phyloP scores from a whole-genome alignment of 1,284 basidiomycete genomes.

The Trichosporon sp. region DNA sequence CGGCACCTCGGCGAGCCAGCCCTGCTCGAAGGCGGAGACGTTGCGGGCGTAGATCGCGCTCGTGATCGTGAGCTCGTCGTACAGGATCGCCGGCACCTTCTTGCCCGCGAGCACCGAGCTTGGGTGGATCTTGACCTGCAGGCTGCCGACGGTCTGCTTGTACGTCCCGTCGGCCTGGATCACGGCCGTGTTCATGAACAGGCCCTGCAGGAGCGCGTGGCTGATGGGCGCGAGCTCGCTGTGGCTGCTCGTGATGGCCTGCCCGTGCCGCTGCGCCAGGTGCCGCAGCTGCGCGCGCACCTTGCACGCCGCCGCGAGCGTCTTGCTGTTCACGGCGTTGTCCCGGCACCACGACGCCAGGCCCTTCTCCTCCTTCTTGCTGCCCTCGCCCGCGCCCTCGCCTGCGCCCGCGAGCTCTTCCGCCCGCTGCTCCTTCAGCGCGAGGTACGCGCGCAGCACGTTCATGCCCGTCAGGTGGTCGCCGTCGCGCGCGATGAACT shows the following conservation, averaged over 20 bases:
- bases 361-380: slow-evolving; percentile 42
- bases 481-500: slow-evolving; percentile 77
- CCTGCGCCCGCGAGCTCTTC: slow-evolving; percentile 8
- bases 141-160: slow-evolving; percentile 71
- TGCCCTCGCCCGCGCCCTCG: background rate
- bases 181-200: slow-evolving; percentile 76
- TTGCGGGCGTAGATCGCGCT: slow-evolving; percentile 79
- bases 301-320: slow-evolving; percentile 73
- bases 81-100: slow-evolving; percentile 77
- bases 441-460: slow-evolving; percentile 68
- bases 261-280: slow-evolving; percentile 59
- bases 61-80: slow-evolving; percentile 85
- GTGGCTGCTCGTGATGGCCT: slow-evolving; percentile 60
- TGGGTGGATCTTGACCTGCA: slow-evolving; percentile 81
- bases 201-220: slow-evolving; percentile 65
- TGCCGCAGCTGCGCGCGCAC: slow-evolving; percentile 75
- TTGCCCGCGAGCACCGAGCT: slow-evolving; percentile 71
- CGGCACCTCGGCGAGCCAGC: slow-evolving; percentile 53
- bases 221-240: slow-evolving; percentile 61
- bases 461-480: slow-evolving; percentile 89
- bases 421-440: slow-evolving; percentile 53
- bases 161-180: slow-evolving; percentile 76
- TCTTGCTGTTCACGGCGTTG: slow-evolving; percentile 78
- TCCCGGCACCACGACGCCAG: slow-evolving; percentile 73
- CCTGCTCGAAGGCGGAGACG: slow-evolving; percentile 70